These are phyloP conservation scores for Platanthera guangdongensis DNA, from an alignment of 106 monocot genomes.

Conservation along the genomic window DNA sequence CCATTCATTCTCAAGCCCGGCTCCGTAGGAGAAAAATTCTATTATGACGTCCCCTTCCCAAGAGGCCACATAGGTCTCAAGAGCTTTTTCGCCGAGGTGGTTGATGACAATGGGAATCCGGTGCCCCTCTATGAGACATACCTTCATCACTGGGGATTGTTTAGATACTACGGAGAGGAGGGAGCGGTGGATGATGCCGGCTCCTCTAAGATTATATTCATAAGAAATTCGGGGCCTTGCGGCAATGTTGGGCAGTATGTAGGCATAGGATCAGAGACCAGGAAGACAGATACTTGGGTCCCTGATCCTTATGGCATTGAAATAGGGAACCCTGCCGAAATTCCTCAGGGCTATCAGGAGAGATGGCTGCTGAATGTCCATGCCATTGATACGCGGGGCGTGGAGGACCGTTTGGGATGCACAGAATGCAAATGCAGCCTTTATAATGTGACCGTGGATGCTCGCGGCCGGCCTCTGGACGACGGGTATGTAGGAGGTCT, in stretches of 20 bases:
- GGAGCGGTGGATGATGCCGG: background rate
- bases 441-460: constrained; percentile 57
- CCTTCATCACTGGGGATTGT: constrained; percentile 74
- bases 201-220: constrained; percentile 1
- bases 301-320: constrained; percentile 78
- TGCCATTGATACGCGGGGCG: constrained; percentile 76
- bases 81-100: constrained; percentile 61
- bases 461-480: constrained; percentile 15
- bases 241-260: constrained; percentile 43
- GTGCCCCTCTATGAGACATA: constrained; percentile 79
- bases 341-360: constrained; percentile 61
- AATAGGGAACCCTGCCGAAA: constrained; percentile 39
- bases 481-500: constrained; percentile 62
- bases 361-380: constrained; percentile 78
- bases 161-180: constrained; percentile 30
- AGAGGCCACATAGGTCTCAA: constrained; percentile 77
- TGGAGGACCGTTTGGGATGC: constrained; percentile 51
- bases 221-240: constrained; percentile 51
- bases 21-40: constrained; percentile 40
- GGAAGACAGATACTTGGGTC: constrained; percentile 52
- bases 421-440: constrained; percentile 73
- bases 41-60: constrained; percentile 52
- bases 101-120: constrained; percentile 48
- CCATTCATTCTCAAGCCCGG: constrained; percentile 48
- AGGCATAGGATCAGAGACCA: constrained; percentile 82